Evolutionary conservation across 2,329 filamentous ascomycete species (phyloP), one percentile per base, ranked within the genome.

Genomic region (Biscogniauxia sp.): DNA sequence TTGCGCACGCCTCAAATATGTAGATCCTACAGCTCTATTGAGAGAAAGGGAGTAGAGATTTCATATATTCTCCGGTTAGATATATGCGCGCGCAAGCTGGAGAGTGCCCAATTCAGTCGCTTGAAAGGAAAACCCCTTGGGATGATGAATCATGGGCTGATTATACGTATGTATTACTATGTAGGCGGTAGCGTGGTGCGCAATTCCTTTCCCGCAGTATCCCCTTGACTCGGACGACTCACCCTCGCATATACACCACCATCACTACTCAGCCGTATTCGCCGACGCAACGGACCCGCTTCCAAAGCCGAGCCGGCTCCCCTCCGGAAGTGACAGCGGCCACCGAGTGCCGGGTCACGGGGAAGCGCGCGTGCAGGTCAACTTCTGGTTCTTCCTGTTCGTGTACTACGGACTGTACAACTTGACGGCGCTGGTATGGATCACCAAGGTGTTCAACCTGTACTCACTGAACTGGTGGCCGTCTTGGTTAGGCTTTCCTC

Each of bases 391-490:
- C 78, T 90, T 90, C 69, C 77, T 90, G 45, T 82, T 88, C 54
- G 83, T 88, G 59, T 90, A 89, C 76, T 90, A 90, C 72, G 85
- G 86, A 59, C 83, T 88, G 66, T 90, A 90, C 74, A 89, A 87
- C 70, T 69, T 89, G 23, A 88, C 85, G 4, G 87, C 87, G 2
- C 75, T 90, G 66, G 83, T 88, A 62, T 90, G 87, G 86, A 88
- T 90, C 70, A 90, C 87, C 54, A 89, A 89, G 69, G 82, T 89
- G 5, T 90, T 90, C 73, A 90, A 90, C 68, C 79, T 90, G 20
- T 90, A 90, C 77, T 86, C 83, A 63, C 77, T 90, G 59, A 90
- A 90, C 74, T 90, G 87, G 87, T 90, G 87, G 87, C 87, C 87
- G 7, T 78, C 84, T 59, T 82, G 82, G 6, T 76, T 89, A 6